Conservation (phyloP, 2,329 filamentous ascomycete species). For the Pseudocercospora musae region DNA sequence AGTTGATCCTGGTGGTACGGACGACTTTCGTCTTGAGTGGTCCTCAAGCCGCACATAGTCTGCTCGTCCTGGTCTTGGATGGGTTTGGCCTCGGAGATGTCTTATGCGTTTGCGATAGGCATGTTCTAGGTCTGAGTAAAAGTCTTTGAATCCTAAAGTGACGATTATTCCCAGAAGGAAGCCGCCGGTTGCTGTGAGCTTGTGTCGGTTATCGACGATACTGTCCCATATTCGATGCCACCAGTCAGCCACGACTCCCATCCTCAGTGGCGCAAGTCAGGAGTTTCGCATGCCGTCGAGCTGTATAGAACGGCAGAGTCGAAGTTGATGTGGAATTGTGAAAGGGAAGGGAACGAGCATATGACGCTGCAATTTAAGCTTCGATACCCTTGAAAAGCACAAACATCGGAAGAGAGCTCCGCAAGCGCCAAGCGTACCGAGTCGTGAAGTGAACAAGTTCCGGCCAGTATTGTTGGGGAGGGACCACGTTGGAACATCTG, state of each 20-base stretch:
- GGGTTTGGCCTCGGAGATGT: conserved; percentile 23
- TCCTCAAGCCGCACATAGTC: conserved; percentile 33
- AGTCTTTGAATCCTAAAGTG: conserved; percentile 73
- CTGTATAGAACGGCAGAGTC: too few relatives aligned
- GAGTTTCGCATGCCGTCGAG: not conserved
- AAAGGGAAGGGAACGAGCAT: not conserved
- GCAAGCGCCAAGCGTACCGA: too few relatives aligned
- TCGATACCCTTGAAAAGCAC: conserved; percentile 7
- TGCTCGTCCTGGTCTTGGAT: conserved; percentile 24
- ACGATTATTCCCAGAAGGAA: conserved; percentile 75
- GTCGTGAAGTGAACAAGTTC: not conserved
- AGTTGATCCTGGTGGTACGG: conserved; percentile 5
- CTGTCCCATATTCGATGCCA: conserved; percentile 30
- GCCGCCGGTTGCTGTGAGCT: conserved; percentile 35
- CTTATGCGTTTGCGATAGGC: conserved; percentile 53
- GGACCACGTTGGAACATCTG: not conserved
- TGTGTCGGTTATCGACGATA: conserved; percentile 34
- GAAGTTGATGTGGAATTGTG: not conserved
- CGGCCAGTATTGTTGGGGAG: not conserved
- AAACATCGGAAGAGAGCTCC: conserved; percentile 4
- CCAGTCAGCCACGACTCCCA: conserved; percentile 25
- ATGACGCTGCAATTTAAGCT: not conserved
- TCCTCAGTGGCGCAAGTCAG: not conserved
- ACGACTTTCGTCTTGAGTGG: conserved; percentile 24
- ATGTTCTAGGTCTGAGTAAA: conserved; percentile 70